Conservation (phyloP, 2,329 filamentous ascomycete species). For the Didymella pinodella region DNA sequence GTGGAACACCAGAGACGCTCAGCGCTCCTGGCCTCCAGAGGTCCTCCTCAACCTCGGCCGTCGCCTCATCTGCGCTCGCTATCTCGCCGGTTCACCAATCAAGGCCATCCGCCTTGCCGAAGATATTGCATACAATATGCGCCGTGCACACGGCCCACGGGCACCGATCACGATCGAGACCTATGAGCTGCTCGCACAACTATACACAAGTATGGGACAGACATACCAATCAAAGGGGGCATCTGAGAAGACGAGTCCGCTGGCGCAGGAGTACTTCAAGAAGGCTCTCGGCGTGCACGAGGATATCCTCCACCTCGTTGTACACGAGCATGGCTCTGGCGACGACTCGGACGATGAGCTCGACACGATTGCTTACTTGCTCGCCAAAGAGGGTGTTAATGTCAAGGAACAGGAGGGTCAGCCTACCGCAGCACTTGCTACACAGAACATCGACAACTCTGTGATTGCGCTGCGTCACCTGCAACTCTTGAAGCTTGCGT, state of each 20-base stretch:
- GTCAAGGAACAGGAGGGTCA: slow-evolving; percentile 37
- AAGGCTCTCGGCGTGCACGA: slow-evolving; percentile 47
- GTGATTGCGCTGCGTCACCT: slow-evolving; percentile 47
- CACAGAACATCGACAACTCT: slow-evolving; percentile 38
- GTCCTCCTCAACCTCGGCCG: slow-evolving; percentile 62
- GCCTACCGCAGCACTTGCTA: slow-evolving; percentile 35
- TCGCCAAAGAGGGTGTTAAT: slow-evolving; percentile 47
- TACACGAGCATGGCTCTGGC: slow-evolving; percentile 32
- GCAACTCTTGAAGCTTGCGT: slow-evolving; percentile 50
- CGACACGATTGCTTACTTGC: slow-evolving; percentile 48
- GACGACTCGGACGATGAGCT: slow-evolving; percentile 45
- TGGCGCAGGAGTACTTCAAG: slow-evolving; percentile 52
- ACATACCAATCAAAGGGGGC: slow-evolving; percentile 49
- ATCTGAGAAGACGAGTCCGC: slow-evolving; percentile 45
- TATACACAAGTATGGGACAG: slow-evolving; percentile 56
- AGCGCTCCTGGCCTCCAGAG: slow-evolving; percentile 43
- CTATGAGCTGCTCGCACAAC: slow-evolving; percentile 58
- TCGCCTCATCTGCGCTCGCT: slow-evolving; percentile 61
- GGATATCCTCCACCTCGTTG: slow-evolving; percentile 45
- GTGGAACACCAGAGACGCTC: slow-evolving; percentile 48
- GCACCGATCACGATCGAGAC: slow-evolving; percentile 59
- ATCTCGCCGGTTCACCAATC: slow-evolving; percentile 57
- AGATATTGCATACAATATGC: slow-evolving; percentile 64
- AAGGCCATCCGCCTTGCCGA: slow-evolving; percentile 56
- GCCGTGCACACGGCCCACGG: slow-evolving; percentile 60